Base-by-base conservation (phyloP, 306 rosid species). In the Acacia melanoxylon region DNA sequence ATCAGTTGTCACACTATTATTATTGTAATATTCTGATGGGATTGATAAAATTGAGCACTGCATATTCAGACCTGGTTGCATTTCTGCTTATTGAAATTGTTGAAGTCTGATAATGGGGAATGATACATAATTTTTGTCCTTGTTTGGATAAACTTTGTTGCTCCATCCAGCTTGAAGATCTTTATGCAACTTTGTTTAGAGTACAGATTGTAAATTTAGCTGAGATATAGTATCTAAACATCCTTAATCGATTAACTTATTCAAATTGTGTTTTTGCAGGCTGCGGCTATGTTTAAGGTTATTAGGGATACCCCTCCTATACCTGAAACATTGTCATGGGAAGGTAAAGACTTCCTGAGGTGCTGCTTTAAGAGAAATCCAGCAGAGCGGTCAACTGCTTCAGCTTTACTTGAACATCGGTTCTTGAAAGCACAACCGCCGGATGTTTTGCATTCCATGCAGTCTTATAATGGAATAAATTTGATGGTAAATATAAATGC, bases 251-350 rank as follows among this genome's bases (percentile, higher is more conserved):
- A 33, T 76, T 81, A 81, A 84, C 82, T 72, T n/a, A 63, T 41
- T 6, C 78, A 67, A 82, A 83, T 75, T 63, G 31, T 77, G 67
- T 79, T 44, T 75, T 82, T 87, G 85, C 88, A 95, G 99, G 99
- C 98, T 7, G 99, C 99, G 66, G 98, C 99, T 46, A 85, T 96
- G 99, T 93, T 96, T 86, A 96, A 96, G 92, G 97, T 93, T 69
- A 86, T 92, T 91, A 92, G 35, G 83, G 99, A 96, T 76, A 82
- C 87, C 8, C 99, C 98, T 74, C 84, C 97, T 49, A 88, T 93
- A 77, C 99, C 99, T 17, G 97, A 93, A 79, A 78, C 92, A 33
- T 89, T 96, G 81, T 96, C 99, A 44, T 12, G 75, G 6, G 99
- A 89, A 77, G 97, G 94, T 17, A 96, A 89, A 84, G 97, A 96